Evolutionary conservation across 306 rosid species (phyloP), one percentile per base, ranked within the genome.

Genomic region (Glycine latifolia): DNA sequence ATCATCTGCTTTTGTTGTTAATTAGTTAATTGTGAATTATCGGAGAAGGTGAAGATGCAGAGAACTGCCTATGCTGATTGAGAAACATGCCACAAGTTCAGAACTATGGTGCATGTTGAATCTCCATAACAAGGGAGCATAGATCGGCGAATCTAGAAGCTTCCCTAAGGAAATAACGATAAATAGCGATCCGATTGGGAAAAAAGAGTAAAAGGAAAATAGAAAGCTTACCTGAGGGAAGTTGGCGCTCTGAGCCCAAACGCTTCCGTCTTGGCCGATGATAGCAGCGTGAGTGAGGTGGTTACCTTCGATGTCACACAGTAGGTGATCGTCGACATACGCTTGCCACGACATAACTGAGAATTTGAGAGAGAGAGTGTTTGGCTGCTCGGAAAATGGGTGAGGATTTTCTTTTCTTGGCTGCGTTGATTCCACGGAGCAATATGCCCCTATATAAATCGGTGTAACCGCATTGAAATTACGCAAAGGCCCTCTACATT

Each of bases 241-340:
- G 76, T 54, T 87, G 73, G 85, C 0, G 87, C 97, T 93, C 89
- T 93, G 94, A 37, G 98, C 97, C 98, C 98, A 94, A 72, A 94
- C 93, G 80, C 88, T 90, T 53, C 98, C 98, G 76, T 91, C 97
- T 0, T 77, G 95, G 80, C 97, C 98, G 82, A 91, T 14, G 82
- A 94, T 94, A 61, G 98, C 98, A 0, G 98, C 93, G 46, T 91
- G 78, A 46, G 79, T 60, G 82, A 94, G 93, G 76, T 75, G 88
- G 47, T 91, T 85, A 9, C 94, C 94, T 17, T 93, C 97, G 33
- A 91, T 90, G 0, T 94, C 98, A 82, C 98, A 94, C 74, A 94
- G 74, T 60, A 94, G 91, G 77, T 94, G 98, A 2, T 94, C 98
- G 56, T 94, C 98, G 4, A 94, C 97, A 67, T 94, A 94, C 4